Conservation (phyloP, 495 filamentous ascomycete species). For the Xylaria scruposa region DNA sequence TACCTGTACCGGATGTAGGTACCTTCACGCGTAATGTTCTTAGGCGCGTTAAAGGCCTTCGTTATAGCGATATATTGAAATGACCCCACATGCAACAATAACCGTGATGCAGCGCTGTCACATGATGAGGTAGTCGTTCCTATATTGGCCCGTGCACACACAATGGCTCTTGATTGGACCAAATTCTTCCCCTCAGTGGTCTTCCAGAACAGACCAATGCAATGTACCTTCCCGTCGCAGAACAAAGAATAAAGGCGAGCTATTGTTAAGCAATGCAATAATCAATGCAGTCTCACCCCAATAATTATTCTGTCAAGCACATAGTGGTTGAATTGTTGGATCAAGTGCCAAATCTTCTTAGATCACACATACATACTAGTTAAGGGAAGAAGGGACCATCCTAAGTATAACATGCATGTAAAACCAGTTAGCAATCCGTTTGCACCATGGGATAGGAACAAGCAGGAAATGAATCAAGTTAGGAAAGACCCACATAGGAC, state of each 20-base stretch:
- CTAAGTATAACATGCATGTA: not conserved
- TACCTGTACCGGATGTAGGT: not conserved
- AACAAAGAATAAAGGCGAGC: not conserved
- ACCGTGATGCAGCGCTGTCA: conserved; percentile 30
- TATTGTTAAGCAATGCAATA: not conserved
- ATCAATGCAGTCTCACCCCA: not conserved
- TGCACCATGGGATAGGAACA: not conserved
- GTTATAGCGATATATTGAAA: conserved; percentile 17
- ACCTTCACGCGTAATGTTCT: conserved; percentile 27
- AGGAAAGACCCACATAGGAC: conserved; percentile 14
- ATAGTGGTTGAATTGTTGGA: not conserved
- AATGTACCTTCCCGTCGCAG: no score
- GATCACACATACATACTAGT: not conserved
- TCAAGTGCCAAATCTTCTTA: not conserved
- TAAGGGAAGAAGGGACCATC: not conserved
- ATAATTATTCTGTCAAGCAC: not conserved
- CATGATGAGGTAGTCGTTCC: conserved; percentile 31
- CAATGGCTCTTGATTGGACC: not conserved
- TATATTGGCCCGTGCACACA: conserved; percentile 17
- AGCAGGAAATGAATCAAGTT: not conserved
- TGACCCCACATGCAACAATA: conserved; percentile 4
- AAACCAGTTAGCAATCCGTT: not conserved
- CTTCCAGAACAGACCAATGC: no score
- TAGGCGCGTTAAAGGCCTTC: conserved; percentile 27
- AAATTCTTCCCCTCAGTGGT: not conserved